Evolutionary conservation across 2,329 filamentous ascomycete species (phyloP).

Genomic region (Sporothrix globosa): DNA sequence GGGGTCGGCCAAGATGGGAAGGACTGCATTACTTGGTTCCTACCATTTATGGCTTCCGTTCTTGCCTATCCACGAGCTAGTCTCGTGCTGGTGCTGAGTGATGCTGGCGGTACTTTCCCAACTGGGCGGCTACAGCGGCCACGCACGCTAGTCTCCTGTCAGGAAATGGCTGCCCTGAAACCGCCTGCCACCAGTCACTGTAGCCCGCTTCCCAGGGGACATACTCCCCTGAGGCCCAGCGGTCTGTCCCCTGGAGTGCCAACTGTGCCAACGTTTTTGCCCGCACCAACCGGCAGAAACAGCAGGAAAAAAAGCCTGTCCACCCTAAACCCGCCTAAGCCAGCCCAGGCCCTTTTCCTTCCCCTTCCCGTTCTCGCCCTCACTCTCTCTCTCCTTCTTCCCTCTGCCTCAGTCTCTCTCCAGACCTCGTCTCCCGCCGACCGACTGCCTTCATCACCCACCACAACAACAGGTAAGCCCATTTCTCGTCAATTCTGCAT

Average conservation of each 20-base stretch:
- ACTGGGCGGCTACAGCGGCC: conserved; percentile 31
- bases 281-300: conserved; percentile 18
- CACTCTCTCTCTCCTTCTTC: conserved; percentile 21
- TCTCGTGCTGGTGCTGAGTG: conserved; percentile 29
- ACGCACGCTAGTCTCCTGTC: conserved; percentile 24
- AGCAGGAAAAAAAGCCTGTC: conserved; percentile 21
- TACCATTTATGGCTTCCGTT: background rate
- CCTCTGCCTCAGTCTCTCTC: background rate
- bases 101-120: conserved; percentile 25
- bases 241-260: background rate
- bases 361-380: background rate
- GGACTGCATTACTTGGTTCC: background rate
- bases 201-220: background rate
- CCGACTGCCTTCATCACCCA: conserved; percentile 16
- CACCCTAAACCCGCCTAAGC: conserved; percentile 21
- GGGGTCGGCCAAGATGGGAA: background rate
- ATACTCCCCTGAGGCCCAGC: background rate
- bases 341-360: conserved; percentile 15
- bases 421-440: conserved; percentile 6
- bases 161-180: conserved; percentile 11
- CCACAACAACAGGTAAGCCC: conserved; percentile 27
- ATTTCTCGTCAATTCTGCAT: conserved; percentile 26
- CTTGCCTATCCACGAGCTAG: conserved; percentile 15
- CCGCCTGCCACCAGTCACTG: background rate
- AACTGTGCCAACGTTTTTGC: background rate